Evolutionary conservation across 1,139 yeast genomes (phyloP), one percentile per base, ranked within the genome.

Genomic region (Pichia sp.): DNA sequence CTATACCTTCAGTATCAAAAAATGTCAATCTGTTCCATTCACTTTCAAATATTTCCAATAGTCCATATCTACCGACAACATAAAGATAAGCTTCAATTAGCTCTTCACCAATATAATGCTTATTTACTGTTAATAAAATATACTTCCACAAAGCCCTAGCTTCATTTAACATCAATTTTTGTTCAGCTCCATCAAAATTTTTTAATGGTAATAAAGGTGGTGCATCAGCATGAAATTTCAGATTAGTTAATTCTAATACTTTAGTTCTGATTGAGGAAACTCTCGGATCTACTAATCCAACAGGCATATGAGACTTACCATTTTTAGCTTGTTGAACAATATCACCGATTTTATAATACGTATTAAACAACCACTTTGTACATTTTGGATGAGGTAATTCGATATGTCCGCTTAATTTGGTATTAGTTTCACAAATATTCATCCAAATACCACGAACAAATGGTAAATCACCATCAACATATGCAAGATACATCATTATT

Each of bases 71-170:
- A 2, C 77, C 68, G 0, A 82, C 77, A 24, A 82, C 70, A 46
- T 71, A 71, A 53, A 87, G 64, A 56, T 71, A 83, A 1, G 80
- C 68, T 37, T 74, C 71, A 20, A 78, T 63, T 9, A 73, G 63
- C 26, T 69, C 66, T 1, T 58, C 57, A 41, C 67, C 73, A 29
- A 84, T 61, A 33, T 70, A 61, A 1, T 62, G 56, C 1, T 22
- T 27, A 20, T 34, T 16, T 0, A 78, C 80, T 40, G 62, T 59
- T 35, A 71, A 59, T 16, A 74, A 51, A 11, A 76, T 63, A 56
- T 74, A 82, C 3, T 74, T 74, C 81, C 94, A 79, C 11, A 90
- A 49, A 0, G 97, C 97, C 46, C 78, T 72, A 0, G 94, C 79
- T 63, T 90, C 97, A 0, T 84, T 81, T 41, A 85, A 50, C 1